A percentile compares a stretch with the other conserved stretches of the same genome.
These are phyloP conservation scores for Scheffersomyces titani DNA, from an alignment of 1,139 yeast species.

Conservation along the genomic window DNA sequence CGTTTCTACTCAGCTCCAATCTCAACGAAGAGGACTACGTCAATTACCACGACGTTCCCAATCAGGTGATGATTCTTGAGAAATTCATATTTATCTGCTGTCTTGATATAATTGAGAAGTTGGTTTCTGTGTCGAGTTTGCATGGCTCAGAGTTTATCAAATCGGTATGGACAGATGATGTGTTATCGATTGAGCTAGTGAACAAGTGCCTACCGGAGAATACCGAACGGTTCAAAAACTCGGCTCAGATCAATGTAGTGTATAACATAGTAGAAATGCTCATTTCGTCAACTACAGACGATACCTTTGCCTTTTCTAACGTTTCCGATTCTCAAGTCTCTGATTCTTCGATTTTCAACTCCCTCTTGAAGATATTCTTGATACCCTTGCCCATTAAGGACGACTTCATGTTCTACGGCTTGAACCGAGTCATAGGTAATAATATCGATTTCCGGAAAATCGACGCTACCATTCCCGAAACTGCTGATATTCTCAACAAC, in stretches of 20 bases:
- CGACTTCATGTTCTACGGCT: conserved; percentile 50
- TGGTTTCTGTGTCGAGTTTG: conserved; percentile 26
- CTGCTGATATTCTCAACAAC: conserved; percentile 24
- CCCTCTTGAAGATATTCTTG: conserved; percentile 40
- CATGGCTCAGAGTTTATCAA: conserved; percentile 21
- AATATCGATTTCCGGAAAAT: conserved; percentile 40
- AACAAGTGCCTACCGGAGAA: conserved; percentile 38
- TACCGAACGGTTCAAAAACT: conserved; percentile 36
- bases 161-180: conserved; percentile 25
- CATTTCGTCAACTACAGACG: conserved; percentile 36
- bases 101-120: conserved; percentile 55
- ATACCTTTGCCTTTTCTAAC: conserved; percentile 26
- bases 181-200: conserved; percentile 24
- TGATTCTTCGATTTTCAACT: conserved; percentile 26
- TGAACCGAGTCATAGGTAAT: conserved; percentile 56
- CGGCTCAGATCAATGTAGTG: conserved; percentile 41
- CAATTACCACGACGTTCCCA: conserved; percentile 34
- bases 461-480: conserved; percentile 32
- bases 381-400: conserved; percentile 42
- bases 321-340: conserved; percentile 14
- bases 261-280: conserved; percentile 43
- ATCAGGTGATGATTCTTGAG: conserved; percentile 49
- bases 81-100: conserved; percentile 50
- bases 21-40: conserved; percentile 36
- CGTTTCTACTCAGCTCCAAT: conserved; percentile 28